These are phyloP conservation scores for Boletellus emodensis DNA, from an alignment of 768 basidiomycete genomes.

Conservation along the genomic window DNA sequence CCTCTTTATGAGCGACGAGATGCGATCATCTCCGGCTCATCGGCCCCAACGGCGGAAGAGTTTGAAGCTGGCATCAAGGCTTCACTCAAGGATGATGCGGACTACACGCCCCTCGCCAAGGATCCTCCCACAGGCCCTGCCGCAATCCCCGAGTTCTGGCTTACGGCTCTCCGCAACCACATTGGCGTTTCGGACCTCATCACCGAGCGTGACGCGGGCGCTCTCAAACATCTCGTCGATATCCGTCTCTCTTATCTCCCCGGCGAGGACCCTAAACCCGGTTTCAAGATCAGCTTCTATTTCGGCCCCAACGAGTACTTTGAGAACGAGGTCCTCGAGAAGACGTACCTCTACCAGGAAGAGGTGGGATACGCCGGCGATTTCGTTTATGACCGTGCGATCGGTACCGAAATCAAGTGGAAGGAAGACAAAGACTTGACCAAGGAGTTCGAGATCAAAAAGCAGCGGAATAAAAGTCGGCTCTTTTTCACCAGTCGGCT, in stretches of 20 bases:
- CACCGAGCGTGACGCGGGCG: conserved; percentile 86
- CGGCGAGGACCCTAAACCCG: conserved; percentile 64
- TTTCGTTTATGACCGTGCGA: conserved; percentile 92
- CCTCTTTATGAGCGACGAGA: conserved; percentile 86
- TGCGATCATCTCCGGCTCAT: conserved; percentile 76
- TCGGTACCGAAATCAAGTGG: conserved; percentile 92
- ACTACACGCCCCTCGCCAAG: conserved; percentile 59
- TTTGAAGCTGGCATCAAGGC: conserved; percentile 74
- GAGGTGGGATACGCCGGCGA: conserved; percentile 95
- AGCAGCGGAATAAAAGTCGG: conserved; percentile 98
- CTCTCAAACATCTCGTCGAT: conserved; percentile 79
- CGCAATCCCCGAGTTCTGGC: conserved; percentile 92
- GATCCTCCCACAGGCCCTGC: conserved; percentile 41
- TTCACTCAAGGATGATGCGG: conserved; percentile 70
- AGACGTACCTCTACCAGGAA: conserved; percentile 92
- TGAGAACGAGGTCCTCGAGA: conserved; percentile 75
- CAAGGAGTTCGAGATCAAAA: conserved; percentile 97
- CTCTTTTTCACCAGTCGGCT: not conserved
- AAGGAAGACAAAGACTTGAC: conserved; percentile 98
- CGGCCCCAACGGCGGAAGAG: conserved; percentile 74
- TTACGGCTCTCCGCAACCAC: conserved; percentile 93
- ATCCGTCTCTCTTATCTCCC: conserved; percentile 76
- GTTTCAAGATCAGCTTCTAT: conserved; percentile 85
- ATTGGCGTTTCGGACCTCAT: conserved; percentile 81
- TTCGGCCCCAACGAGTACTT: conserved; percentile 88